Conservation (phyloP, 1,284 basidiomycete species). For the Exobasidium cylindrosporum region DNA sequence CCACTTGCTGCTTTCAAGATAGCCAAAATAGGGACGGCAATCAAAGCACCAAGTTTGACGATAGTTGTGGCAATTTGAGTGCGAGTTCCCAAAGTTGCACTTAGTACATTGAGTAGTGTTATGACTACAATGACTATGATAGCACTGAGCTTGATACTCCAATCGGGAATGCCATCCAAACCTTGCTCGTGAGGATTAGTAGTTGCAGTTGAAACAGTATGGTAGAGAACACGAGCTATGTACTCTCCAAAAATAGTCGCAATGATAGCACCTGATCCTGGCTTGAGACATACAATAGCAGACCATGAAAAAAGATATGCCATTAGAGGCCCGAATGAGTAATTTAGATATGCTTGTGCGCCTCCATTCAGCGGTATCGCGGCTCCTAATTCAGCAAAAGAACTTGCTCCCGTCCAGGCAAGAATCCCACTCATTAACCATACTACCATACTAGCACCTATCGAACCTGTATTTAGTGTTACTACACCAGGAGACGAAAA, state of each 20-base stretch:
- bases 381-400: conserved; percentile 64
- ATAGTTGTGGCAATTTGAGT: conserved; percentile 80
- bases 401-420: conserved; percentile 59
- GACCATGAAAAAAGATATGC: conserved; percentile 61
- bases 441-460: conserved; percentile 46
- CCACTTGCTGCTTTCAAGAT: conserved; percentile 71
- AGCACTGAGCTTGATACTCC: conserved; percentile 89
- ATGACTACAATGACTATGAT: conserved; percentile 70
- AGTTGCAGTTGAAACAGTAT: conserved; percentile 51
- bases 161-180: conserved; percentile 74
- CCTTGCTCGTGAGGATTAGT: conserved; percentile 67
- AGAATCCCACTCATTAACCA: conserved; percentile 47
- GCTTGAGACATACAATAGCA: conserved; percentile 55
- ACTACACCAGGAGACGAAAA: conserved; percentile 53
- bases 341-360: conserved; percentile 67
- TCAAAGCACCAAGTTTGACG: conserved; percentile 70
- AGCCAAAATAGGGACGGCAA: conserved; percentile 70
- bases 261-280: conserved; percentile 65
- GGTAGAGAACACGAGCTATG: conserved; percentile 63
- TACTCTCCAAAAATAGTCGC: conserved; percentile 68
- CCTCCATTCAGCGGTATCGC: conserved; percentile 61
- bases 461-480: conserved; percentile 46
- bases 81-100: conserved; percentile 74
- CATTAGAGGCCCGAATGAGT: conserved; percentile 69
- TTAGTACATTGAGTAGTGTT: conserved; percentile 72